Evolutionary conservation across 352 stramenopile genomes (phyloP), one percentile per base, ranked within the genome.

Genomic region (Pythium phragmiticola): DNA sequence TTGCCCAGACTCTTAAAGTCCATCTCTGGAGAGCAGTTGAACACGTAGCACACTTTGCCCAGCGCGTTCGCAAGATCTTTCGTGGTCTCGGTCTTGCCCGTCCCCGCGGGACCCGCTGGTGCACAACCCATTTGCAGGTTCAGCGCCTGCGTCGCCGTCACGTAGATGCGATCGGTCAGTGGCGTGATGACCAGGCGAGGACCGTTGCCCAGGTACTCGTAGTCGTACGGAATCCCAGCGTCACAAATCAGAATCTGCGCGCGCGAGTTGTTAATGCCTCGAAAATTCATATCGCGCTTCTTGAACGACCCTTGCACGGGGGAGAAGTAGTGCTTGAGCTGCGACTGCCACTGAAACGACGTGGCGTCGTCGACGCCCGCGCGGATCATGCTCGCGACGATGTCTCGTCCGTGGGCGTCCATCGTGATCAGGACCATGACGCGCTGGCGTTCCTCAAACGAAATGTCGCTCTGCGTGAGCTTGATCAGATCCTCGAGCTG

Each of bases 391-490:
- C 94, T 94, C n/a, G 95, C 85, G n/a, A 98, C 90, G 45, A 98
- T 96, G 75, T 98, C 95, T 66, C 95, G 88, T 9, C 85, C 87
- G 66, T 98, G 95, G 5, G 94, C 92, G 66, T 98, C 94, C 88
- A 98, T 98, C 0, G 94, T 98, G 69, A 99, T 98, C 26, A 97
- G 85, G 26, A 96, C 89, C 93, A 98, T 98, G 42, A 99, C 89
- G 50, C 95, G 88, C 45, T 95, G 92, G 13, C 95, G 88, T 52
- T 98, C 92, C 1, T 87, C 90, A 47, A 89, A 97, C 60, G 84
- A 94, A 57, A 98, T 89, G 36, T 97, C 87, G 48, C 85, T 96
- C 64, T 95, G 88, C 0, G 91, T 97, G 19, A 98, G 72, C 55
- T 89, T 85, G 69, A 98, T 98, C 8, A 99, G 71, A 60, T 98